Conservation (phyloP, 163 green algal species). For the Volvox carteri region DNA sequence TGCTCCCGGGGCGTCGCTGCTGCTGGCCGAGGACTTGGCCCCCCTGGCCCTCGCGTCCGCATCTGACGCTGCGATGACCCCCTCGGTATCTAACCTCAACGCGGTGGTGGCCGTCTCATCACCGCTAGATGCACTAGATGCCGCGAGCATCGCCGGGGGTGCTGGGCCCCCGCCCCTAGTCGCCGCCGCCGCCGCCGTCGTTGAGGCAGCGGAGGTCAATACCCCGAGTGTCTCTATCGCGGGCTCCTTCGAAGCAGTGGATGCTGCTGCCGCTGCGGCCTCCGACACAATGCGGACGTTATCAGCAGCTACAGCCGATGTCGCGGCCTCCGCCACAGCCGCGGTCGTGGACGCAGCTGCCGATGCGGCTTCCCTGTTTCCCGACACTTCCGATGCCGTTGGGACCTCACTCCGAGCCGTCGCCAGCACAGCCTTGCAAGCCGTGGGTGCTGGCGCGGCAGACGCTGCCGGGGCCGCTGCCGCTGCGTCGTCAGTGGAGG, state of each 20-base stretch:
- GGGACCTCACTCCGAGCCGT: neutral
- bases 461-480: neutral
- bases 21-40: neutral
- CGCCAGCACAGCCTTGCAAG: neutral
- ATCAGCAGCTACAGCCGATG: neutral
- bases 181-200: no score
- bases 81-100: no score
- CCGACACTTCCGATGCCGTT: neutral
- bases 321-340: neutral
- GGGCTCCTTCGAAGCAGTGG: neutral
- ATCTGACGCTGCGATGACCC: neutral
- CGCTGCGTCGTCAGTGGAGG: neutral
- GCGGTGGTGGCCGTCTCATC: no score
- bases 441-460: neutral
- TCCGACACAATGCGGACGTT: neutral
- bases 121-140: neutral
- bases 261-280: neutral
- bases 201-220: neutral
- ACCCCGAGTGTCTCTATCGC: neutral
- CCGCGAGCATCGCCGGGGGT: neutral
- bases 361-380: no score
- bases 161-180: no score
- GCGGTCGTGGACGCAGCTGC: neutral
- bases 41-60: neutral
- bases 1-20: neutral